These are phyloP conservation scores for Dendrobium huoshanense DNA, from an alignment of 106 monocot species.

Conservation along the genomic window DNA sequence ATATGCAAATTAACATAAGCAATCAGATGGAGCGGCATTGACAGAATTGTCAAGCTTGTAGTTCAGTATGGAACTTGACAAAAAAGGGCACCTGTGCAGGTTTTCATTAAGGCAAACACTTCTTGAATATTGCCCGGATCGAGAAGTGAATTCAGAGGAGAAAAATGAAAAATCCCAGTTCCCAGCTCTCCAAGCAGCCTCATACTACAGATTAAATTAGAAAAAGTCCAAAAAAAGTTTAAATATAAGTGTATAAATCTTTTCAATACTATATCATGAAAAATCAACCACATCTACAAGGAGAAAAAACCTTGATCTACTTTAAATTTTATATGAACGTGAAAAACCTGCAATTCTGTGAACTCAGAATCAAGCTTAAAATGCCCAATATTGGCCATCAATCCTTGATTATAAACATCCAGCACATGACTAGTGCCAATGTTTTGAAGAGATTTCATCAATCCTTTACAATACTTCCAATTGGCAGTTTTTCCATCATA, in stretches of 20 bases:
- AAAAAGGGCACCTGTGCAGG: conserved; percentile 59
- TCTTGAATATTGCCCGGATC: conserved; percentile 11
- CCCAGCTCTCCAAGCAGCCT: conserved; percentile 97
- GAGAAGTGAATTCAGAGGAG: conserved; percentile 17
- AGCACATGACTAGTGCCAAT: conserved; percentile 90
- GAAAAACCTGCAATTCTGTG: conserved; percentile 66
- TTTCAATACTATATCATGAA: background rate
- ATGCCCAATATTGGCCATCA: conserved; percentile 43
- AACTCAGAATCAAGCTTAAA: conserved; percentile 73
- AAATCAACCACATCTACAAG: background rate
- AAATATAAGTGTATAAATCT: background rate
- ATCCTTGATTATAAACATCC: conserved; percentile 72
- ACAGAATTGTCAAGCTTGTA: background rate
- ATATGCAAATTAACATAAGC: background rate
- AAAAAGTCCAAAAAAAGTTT: conserved; percentile 1
- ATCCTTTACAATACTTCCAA: conserved; percentile 71
- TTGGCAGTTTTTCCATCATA: conserved; percentile 22
- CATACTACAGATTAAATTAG: conserved; percentile 47
- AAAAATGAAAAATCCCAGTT: conserved; percentile 92
- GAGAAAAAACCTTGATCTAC: background rate
- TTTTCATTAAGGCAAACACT: conserved; percentile 62
- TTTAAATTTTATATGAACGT: background rate
- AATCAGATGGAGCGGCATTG: background rate
- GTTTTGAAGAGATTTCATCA: conserved; percentile 91
- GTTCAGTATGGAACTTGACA: background rate